Percentiles rank a stretch among this genome's conserved stretches.
phyloP scores from a whole-genome alignment of 176 grass and related monocot genomes.

The Dendrocalamus sinicus region DNA sequence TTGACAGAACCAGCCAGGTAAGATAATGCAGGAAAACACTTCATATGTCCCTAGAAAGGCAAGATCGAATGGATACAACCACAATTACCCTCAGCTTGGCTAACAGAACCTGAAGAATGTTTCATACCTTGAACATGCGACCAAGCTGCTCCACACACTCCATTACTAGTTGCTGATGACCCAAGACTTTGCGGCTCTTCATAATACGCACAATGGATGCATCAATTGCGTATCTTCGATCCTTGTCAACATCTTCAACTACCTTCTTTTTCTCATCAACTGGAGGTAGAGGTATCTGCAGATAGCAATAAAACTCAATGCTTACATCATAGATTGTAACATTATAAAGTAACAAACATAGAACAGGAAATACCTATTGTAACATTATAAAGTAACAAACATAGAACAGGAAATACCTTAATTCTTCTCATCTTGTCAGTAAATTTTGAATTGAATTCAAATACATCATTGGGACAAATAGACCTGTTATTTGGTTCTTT shows the following conservation, averaged over 20 bases:
- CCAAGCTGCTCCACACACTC: conserved; percentile 90
- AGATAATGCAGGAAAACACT: not conserved
- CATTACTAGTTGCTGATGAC: conserved; percentile 76
- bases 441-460: conserved; percentile 91
- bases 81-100: conserved; percentile 17
- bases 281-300: conserved; percentile 75
- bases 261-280: conserved; percentile 94
- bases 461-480: conserved; percentile 68
- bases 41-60: not conserved
- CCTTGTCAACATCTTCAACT: conserved; percentile 92
- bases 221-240: conserved; percentile 82
- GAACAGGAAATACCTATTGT: conserved; percentile 58
- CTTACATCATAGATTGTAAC: not conserved
- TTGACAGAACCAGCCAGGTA: not conserved
- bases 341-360: not conserved
- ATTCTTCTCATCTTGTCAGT: conserved; percentile 90
- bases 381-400: too few relatives aligned
- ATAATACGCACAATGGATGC: conserved; percentile 91
- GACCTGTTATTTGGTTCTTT: conserved; percentile 78
- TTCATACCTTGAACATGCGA: conserved; percentile 86
- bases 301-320: not conserved
- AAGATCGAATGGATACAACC: not conserved
- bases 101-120: conserved; percentile 17
- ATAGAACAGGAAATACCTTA: conserved; percentile 57
- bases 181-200: conserved; percentile 90